These are phyloP conservation scores for Yamadazyma kanchanaburiensis DNA, from an alignment of 1,139 yeast species.

Conservation along the genomic window DNA sequence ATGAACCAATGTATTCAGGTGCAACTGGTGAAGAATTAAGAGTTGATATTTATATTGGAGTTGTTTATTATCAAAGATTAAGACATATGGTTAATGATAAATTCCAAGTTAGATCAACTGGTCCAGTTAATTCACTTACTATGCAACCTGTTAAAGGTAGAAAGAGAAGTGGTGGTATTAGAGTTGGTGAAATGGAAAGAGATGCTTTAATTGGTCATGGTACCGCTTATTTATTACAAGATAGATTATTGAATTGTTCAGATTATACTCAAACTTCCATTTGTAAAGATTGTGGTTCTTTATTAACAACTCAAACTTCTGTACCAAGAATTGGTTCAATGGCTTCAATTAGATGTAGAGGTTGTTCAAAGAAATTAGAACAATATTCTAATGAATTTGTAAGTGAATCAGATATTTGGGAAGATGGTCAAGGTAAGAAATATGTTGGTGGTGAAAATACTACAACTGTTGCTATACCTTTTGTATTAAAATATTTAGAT, in stretches of 20 bases:
- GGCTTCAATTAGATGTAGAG: conserved; percentile 81
- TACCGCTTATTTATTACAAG: conserved; percentile 93
- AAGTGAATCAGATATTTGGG: conserved; percentile 87
- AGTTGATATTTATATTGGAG: conserved; percentile 93
- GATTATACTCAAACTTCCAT: conserved; percentile 90
- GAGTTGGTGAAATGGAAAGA: conserved; percentile 99
- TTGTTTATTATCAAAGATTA: conserved; percentile 95
- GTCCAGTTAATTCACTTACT: conserved; percentile 94
- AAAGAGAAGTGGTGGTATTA: conserved; percentile 98
- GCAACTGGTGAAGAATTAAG: conserved; percentile 97
- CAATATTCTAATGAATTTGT: conserved; percentile 43
- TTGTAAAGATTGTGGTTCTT: conserved; percentile 92
- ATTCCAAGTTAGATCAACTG: conserved; percentile 98
- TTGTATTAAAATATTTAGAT: conserved; percentile 90
- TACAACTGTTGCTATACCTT: conserved; percentile 94
- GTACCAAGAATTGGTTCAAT: conserved; percentile 87
- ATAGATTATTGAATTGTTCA: conserved; percentile 90
- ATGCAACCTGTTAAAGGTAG: conserved; percentile 99
- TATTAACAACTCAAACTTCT: conserved; percentile 82
- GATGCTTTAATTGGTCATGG: conserved; percentile 99
- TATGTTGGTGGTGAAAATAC: conserved; percentile 91
- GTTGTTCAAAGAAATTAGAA: conserved; percentile 73
- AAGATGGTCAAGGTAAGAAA: conserved; percentile 91
- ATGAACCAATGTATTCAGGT: conserved; percentile 98
- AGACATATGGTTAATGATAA: conserved; percentile 99